Base-by-base conservation (phyloP, 352 stramenopile species). In the Globisporangium recalcitrans region DNA sequence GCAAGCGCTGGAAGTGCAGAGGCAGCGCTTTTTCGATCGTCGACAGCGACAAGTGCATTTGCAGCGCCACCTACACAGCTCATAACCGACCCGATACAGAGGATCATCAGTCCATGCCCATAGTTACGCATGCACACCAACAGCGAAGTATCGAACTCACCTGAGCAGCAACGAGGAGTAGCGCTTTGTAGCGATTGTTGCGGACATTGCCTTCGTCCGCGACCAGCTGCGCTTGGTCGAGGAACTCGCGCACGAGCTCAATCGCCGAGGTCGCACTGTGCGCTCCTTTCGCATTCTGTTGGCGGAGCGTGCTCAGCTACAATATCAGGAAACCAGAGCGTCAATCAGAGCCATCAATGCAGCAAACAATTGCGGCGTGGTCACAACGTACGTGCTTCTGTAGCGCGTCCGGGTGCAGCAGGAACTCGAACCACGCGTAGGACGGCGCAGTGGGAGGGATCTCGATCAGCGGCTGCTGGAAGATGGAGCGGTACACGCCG, bases 351-450 rank as follows among this genome's bases (percentile, higher is more conserved):
- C n/a, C n/a, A n/a, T n/a, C n/a, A n/a, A n/a, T n/a, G n/a, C n/a
- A n/a, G n/a, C n/a, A n/a, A n/a, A n/a, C n/a, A n/a, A n/a, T n/a
- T n/a, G n/a, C n/a, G n/a, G n/a, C n/a, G n/a, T n/a, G n/a, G n/a
- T n/a, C n/a, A n/a, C 4, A 1, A 60, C 81, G 57, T 78, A 92
- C 83, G 66, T 92, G 83, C 40, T 76, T 72, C 61, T 88, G 77
- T 4, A 92, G 77, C 54, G 83, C 83, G 32, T 87, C 76, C 5
- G 83, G 83, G 44, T 91, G 80, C 36, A 94, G 74, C n/a, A 94
- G 58, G 63, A 94, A 94, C 69, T 94, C 82, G 55, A 92, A 92
- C 85, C 85, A 94, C 46, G 84, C 78, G 62, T 90, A 90, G 2
- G 84, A 87, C 9, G 82, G 82, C 16, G 81, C 77, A 1, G 69